Evolutionary conservation across 441 rosid species (phyloP).

Genomic region (Syzygium malaccense): DNA sequence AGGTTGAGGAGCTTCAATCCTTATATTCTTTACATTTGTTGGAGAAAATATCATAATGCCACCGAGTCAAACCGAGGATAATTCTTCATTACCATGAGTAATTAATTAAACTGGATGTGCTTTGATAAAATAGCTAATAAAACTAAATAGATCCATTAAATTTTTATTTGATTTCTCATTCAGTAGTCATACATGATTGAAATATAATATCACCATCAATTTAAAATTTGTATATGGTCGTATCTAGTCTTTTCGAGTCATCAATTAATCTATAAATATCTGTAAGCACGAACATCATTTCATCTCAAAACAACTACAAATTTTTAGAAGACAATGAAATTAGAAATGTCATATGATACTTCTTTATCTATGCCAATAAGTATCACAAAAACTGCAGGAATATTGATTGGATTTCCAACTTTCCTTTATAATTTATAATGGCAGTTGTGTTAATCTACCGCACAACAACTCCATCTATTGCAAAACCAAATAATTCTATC

Average conservation of each 20-base stretch:
- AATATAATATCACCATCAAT: neutral
- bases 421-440: neutral
- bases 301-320: neutral
- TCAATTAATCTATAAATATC: neutral
- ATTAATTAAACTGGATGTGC: neutral
- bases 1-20: neutral
- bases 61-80: neutral
- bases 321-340: neutral
- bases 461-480: neutral
- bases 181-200: neutral
- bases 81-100: neutral
- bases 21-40: neutral
- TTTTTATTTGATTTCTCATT: neutral
- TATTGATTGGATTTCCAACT: neutral
- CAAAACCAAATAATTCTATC: neutral
- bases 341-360: neutral
- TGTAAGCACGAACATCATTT: neutral
- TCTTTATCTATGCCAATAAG: neutral
- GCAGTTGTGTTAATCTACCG: neutral
- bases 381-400: neutral
- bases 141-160: neutral
- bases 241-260: neutral
- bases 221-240: neutral
- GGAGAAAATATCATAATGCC: neutral
- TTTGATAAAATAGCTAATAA: neutral